phyloP scores from a whole-genome alignment of 1,284 basidiomycete species.

The Microbotryum lychnidis-dioicae region DNA sequence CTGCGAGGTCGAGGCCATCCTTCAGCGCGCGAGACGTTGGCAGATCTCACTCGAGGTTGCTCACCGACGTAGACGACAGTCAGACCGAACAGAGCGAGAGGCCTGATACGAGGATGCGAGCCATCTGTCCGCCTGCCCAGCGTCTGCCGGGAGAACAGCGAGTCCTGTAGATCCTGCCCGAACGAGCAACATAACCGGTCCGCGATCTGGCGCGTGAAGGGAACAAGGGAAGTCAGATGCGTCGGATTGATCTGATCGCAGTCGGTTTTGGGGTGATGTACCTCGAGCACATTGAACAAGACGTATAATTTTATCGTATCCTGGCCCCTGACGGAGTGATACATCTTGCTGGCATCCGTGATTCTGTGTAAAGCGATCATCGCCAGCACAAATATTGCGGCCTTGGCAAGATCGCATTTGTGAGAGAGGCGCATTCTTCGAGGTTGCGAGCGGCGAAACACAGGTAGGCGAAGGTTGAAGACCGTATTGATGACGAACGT shows the following conservation, averaged over 20 bases:
- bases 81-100: conserved; percentile 75
- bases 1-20: conserved; percentile 43
- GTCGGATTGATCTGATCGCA: neutral
- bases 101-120: conserved; percentile 52
- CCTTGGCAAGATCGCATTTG: conserved; percentile 81
- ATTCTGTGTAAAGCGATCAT: conserved; percentile 67
- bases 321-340: conserved; percentile 96
- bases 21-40: neutral
- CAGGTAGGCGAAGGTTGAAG: conserved; percentile 4
- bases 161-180: conserved; percentile 94
- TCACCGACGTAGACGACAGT: conserved; percentile 75
- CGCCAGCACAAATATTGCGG: conserved; percentile 65
- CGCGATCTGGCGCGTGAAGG: conserved; percentile 58
- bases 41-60: conserved; percentile 32
- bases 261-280: conserved; percentile 37
- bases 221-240: neutral
- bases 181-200: conserved; percentile 93
- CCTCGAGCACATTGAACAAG: conserved; percentile 96
- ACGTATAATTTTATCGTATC: conserved; percentile 98
- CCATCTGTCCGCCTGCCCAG: conserved; percentile 52
- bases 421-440: conserved; percentile 63
- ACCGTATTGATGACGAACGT: conserved; percentile 50
- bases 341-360: conserved; percentile 96
- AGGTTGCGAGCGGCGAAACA: conserved; percentile 6
- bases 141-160: conserved; percentile 87